Conservation (phyloP, 83 land plant genomes). For the Diphasiastrum complanatum region DNA sequence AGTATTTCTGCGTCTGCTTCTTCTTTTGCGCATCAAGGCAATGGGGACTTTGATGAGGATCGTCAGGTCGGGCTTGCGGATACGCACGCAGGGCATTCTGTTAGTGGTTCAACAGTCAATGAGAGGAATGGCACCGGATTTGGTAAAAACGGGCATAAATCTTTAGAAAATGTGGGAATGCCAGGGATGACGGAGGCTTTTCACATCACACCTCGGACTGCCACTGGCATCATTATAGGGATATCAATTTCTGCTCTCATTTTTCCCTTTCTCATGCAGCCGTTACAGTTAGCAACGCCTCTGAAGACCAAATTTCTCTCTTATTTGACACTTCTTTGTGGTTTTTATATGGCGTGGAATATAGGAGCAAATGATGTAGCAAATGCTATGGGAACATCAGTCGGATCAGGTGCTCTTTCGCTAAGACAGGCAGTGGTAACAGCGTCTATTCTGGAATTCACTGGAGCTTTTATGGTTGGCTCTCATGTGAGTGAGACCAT, state of each 20-base stretch:
- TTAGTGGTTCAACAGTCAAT: too few species aligned
- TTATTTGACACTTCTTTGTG: slow-evolving; percentile 66
- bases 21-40: too few species aligned
- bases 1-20: too few species aligned
- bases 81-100: too few species aligned
- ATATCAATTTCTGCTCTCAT: slow-evolving; percentile 61
- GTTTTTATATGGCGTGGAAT: slow-evolving; percentile 99
- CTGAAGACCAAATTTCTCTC: slow-evolving; percentile 54
- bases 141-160: too few species aligned
- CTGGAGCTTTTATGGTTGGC: slow-evolving; percentile 88
- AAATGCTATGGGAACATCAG: slow-evolving; percentile 98
- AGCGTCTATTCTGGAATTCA: slow-evolving; percentile 77
- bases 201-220: slow-evolving; percentile 58
- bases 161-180: too few species aligned
- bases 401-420: slow-evolving; percentile 86
- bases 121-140: too few species aligned
- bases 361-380: slow-evolving; percentile 99
- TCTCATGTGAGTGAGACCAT: slow-evolving; percentile 91
- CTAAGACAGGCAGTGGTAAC: slow-evolving; percentile 82
- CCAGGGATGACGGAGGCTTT: slow-evolving; percentile 87
- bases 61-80: too few species aligned
- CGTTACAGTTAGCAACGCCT: slow-evolving; percentile 36
- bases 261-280: slow-evolving; percentile 61
- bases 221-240: slow-evolving; percentile 53
- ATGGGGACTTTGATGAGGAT: too few species aligned